Base-by-base conservation (phyloP, 164 flowering plant species). In the Echeveria elegans region DNA sequence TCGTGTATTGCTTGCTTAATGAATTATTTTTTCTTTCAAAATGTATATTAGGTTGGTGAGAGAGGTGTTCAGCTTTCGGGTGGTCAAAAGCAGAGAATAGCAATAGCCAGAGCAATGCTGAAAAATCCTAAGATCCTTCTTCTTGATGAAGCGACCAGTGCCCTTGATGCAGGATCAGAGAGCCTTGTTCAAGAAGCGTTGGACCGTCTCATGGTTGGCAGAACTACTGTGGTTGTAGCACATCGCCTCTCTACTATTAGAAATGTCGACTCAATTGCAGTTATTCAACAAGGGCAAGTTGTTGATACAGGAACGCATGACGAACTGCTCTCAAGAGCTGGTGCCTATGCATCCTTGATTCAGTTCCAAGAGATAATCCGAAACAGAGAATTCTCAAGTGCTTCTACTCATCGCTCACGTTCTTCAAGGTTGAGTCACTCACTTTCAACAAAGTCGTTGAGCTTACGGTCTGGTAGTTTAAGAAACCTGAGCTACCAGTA, bases 131-230 rank as follows among this genome's bases (percentile, higher is more conserved):
- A 88, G 70, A 86, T 94, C 71, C 90, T 94, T 21, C 96, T 91
- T 37, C 96, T 94, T 16, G 99, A 94, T 70, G 99, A 94, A 77
- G 99, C 99, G 19, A 95, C 99, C 11, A 95, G 99, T 72, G 97
- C 99, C 14, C 94, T 95, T 23, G 99, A 95, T 75, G 92, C 96
- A 47, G 80, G 88, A 40, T 92, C 96, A 0, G 99, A 95, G 73
- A 88, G 88, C 83, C 83, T 91, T 41, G 99, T 95, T 50, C 99
- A 92, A 65, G 97, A 95, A 70, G 96, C 99, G 10, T 78, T 95
- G 12, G 97, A 95, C 74, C 89, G 97, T 16, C 83, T 95, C 52
- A 92, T 92, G 97, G 88, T 95, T 21, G 99, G 99, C 32, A 77
- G 97, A 68, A 95, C 99, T 4, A 89, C 99, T 18, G 90, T 95